phyloP scores from a whole-genome alignment of 1,284 basidiomycete species.

The Bjerkandera adusta region DNA sequence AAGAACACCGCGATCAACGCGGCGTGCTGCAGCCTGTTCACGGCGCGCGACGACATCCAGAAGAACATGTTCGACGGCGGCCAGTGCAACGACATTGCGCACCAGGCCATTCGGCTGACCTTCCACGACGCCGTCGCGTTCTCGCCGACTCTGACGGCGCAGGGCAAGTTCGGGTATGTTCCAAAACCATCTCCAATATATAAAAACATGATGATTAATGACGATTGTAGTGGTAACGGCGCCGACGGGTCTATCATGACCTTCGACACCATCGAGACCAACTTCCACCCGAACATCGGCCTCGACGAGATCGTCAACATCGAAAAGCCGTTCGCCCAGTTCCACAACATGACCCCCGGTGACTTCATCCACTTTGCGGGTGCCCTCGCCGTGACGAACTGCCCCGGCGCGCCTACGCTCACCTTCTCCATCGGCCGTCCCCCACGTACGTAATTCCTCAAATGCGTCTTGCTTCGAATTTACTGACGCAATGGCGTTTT shows the following conservation, averaged over 20 bases:
- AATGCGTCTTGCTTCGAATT: too few species aligned
- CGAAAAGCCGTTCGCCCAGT: slow-evolving; percentile 21
- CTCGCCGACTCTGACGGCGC: too few species aligned
- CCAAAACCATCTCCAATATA: too few species aligned
- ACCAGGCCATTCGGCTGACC: slow-evolving; percentile 15
- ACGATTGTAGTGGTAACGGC: slow-evolving; percentile 13
- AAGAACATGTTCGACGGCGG: slow-evolving; percentile 28
- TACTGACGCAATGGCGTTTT: background rate
- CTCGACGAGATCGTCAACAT: slow-evolving; percentile 28
- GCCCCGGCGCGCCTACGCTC: too few species aligned
- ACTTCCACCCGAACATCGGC: slow-evolving; percentile 19
- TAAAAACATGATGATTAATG: too few species aligned
- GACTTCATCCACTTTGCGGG: slow-evolving; percentile 28
- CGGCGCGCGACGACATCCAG: slow-evolving; percentile 37
- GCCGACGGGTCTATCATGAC: slow-evolving; percentile 17
- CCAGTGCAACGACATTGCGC: slow-evolving; percentile 17
- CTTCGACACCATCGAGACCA: slow-evolving; percentile 14
- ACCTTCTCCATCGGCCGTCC: slow-evolving; percentile 28
- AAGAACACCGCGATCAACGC: slow-evolving; percentile 31
- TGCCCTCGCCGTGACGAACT: slow-evolving; percentile 27
- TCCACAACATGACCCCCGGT: slow-evolving; percentile 18
- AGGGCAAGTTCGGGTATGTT: too few species aligned
- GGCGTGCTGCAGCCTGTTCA: slow-evolving; percentile 41
- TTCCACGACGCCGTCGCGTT: too few species aligned
- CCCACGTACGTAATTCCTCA: background rate